These are phyloP conservation scores for Groenewaldozyma sp. DNA, from an alignment of 1,139 yeast species.

Conservation along the genomic window DNA sequence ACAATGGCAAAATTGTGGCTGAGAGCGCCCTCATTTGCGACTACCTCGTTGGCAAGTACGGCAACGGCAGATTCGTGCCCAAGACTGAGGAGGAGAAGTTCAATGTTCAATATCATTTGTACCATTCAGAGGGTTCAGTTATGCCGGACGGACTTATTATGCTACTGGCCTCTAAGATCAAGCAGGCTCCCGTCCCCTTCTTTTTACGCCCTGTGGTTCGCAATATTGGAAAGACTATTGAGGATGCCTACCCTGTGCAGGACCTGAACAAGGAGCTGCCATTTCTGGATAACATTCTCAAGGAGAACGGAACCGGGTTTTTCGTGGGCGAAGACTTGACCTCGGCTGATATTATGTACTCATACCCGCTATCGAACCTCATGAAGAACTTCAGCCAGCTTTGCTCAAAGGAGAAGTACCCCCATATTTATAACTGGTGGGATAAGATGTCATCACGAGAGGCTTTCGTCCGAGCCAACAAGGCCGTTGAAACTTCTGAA, in stretches of 20 bases:
- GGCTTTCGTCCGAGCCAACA: slow-evolving; percentile 10
- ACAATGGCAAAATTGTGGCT: slow-evolving; percentile 35
- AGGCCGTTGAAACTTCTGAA: slow-evolving; percentile 26
- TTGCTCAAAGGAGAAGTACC: slow-evolving; percentile 18
- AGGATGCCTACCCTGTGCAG: slow-evolving; percentile 13
- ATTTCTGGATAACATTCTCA: slow-evolving; percentile 35
- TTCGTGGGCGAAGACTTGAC: slow-evolving; percentile 46
- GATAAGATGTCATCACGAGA: slow-evolving; percentile 12
- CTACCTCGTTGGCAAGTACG: slow-evolving; percentile 49
- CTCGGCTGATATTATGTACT: slow-evolving; percentile 48
- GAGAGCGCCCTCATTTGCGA: slow-evolving; percentile 37
- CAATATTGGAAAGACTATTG: slow-evolving; percentile 35
- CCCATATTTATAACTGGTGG: slow-evolving; percentile 18
- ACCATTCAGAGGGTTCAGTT: slow-evolving; percentile 47
- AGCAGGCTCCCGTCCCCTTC: slow-evolving; percentile 35
- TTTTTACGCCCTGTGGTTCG: slow-evolving; percentile 37
- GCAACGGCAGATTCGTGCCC: slow-evolving; percentile 24
- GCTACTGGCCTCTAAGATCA: slow-evolving; percentile 29
- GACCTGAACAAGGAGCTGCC: slow-evolving; percentile 15
- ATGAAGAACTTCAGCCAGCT: slow-evolving; percentile 6
- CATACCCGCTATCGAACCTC: slow-evolving; percentile 14
- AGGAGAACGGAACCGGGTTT: slow-evolving; percentile 38
- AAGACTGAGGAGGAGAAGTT: slow-evolving; percentile 32
- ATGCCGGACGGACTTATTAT: slow-evolving; percentile 41
- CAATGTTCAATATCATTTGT: slow-evolving; percentile 41